Percentiles rank a stretch among this genome's conserved stretches.
Conservation (phyloP, 202 grass and related monocot genomes). For the Alloteropsis angusta region DNA sequence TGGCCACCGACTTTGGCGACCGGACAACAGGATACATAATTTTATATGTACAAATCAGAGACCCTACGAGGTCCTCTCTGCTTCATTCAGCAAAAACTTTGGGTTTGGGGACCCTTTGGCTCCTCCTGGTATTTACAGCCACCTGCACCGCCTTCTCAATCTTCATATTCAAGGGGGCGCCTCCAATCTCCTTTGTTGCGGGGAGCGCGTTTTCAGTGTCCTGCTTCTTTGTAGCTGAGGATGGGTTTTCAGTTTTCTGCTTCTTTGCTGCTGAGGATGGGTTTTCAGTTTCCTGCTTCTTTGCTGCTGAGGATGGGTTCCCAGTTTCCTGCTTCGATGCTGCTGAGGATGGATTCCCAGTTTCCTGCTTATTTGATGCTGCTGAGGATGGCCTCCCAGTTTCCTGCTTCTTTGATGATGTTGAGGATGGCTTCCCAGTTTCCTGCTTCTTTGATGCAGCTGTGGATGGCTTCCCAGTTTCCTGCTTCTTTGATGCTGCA, state of each 20-base stretch:
- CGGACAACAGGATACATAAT: background rate
- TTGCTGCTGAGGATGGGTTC: background rate
- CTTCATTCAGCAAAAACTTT: conserved; percentile 35
- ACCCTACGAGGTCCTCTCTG: background rate
- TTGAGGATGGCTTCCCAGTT: no score
- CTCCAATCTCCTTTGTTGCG: background rate
- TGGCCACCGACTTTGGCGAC: background rate
- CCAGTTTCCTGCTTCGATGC: background rate
- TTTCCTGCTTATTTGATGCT: background rate
- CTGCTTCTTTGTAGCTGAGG: conserved; percentile 6
- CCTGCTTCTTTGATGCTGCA: background rate
- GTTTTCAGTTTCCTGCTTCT: background rate
- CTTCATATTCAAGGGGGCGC: conserved; percentile 1
- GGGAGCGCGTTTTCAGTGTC: background rate
- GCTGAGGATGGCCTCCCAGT: no score
- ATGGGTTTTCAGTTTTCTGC: background rate
- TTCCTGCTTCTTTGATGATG: no score
- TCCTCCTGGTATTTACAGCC: conserved; percentile 37
- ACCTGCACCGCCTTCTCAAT: conserved; percentile 35
- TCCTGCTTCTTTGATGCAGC: background rate
- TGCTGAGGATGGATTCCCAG: background rate
- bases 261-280: conserved; percentile 5
- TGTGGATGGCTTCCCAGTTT: no score
- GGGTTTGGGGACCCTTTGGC: conserved; percentile 34
- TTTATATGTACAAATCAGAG: background rate